phyloP scores from a whole-genome alignment of 352 stramenopile genomes.

The Phytophthora chlamydospora region DNA sequence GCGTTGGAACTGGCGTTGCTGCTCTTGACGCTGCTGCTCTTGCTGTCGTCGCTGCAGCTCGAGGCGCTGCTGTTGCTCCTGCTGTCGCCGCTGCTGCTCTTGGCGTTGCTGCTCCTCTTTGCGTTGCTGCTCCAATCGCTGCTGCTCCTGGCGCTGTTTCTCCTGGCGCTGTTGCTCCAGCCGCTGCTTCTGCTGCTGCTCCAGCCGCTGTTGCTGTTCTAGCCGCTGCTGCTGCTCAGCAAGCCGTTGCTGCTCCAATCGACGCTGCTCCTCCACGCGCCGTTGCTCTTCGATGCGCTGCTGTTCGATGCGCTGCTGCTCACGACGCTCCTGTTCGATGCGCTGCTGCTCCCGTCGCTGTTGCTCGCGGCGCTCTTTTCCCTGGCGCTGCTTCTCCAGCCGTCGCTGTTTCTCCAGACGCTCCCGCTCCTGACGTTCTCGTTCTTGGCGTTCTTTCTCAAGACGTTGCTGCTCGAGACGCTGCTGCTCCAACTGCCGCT shows the following conservation, averaged over 20 bases:
- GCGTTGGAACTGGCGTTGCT: conserved; percentile 42
- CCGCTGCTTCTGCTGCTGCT: conserved; percentile 26
- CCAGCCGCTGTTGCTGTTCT: conserved; percentile 22
- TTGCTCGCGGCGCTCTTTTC: conserved; percentile 29
- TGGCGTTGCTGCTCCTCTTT: conserved; percentile 32
- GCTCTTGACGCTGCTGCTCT: conserved; percentile 42
- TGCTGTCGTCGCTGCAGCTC: conserved; percentile 41
- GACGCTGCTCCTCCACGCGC: conserved; percentile 17
- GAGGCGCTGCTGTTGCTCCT: conserved; percentile 30
- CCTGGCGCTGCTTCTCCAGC: conserved; percentile 22
- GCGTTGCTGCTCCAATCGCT: conserved; percentile 27
- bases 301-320: conserved; percentile 35
- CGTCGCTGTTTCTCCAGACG: conserved; percentile 1
- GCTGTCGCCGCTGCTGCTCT: conserved; percentile 23
- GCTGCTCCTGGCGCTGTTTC: conserved; percentile 28
- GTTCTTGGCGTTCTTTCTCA: conserved; percentile 17
- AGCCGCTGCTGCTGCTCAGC: conserved; percentile 26
- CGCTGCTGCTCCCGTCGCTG: conserved; percentile 39
- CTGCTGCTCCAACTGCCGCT: conserved; percentile 27
- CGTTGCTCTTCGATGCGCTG: conserved; percentile 38
- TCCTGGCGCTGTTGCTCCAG: conserved; percentile 29
- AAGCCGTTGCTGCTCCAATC: conserved; percentile 41
- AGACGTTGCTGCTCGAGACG: conserved; percentile 27
- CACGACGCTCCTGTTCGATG: conserved; percentile 34
- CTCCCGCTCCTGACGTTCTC: conserved; percentile 20